Evolutionary conservation across 768 basidiomycete species (phyloP).

Genomic region (Suillus variegatus): DNA sequence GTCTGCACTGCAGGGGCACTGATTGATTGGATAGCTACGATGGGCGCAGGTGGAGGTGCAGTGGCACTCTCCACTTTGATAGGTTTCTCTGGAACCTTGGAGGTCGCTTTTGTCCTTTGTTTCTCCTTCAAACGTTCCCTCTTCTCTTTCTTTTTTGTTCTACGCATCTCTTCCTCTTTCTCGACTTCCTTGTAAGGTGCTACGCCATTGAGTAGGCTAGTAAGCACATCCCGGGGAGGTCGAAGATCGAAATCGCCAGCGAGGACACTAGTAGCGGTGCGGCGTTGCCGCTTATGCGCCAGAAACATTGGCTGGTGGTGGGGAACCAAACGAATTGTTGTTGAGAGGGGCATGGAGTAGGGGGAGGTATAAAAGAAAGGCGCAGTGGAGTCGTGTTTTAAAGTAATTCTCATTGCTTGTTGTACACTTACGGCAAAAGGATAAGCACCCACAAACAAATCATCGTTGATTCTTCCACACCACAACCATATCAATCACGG

Average conservation of each 20-base stretch:
- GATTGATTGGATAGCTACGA: slow-evolving; percentile 27
- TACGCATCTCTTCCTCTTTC: slow-evolving; percentile 56
- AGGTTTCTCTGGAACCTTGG: slow-evolving; percentile 37
- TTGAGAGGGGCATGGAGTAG: slow-evolving; percentile 10
- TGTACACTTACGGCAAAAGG: slow-evolving; percentile 37
- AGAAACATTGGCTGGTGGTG: slow-evolving; percentile 16
- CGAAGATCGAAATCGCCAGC: slow-evolving; percentile 73
- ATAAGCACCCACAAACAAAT: slow-evolving; percentile 38
- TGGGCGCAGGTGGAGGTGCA: slow-evolving; percentile 19
- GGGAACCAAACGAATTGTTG: slow-evolving; percentile 25
- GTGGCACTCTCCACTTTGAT: slow-evolving; percentile 20
- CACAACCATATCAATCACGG: slow-evolving; percentile 19
- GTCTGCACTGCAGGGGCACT: slow-evolving; percentile 33
- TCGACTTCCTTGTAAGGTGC: slow-evolving; percentile 64
- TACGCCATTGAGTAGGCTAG: slow-evolving; percentile 77
- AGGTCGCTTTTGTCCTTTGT: slow-evolving; percentile 41
- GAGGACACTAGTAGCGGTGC: slow-evolving; percentile 75
- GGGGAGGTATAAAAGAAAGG: slow-evolving; percentile 22
- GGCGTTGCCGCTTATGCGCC: slow-evolving; percentile 42
- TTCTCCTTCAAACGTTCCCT: slow-evolving; percentile 52
- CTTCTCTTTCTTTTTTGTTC: slow-evolving; percentile 52
- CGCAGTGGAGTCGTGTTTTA: slow-evolving; percentile 36
- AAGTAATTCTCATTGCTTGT: slow-evolving; percentile 34
- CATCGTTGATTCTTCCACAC: slow-evolving; percentile 27
- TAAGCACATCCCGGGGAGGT: slow-evolving; percentile 73